Evolutionary conservation across 192 early-diverging fungal genomes (phyloP).

Genomic region (Dimargaris cristalligena): DNA sequence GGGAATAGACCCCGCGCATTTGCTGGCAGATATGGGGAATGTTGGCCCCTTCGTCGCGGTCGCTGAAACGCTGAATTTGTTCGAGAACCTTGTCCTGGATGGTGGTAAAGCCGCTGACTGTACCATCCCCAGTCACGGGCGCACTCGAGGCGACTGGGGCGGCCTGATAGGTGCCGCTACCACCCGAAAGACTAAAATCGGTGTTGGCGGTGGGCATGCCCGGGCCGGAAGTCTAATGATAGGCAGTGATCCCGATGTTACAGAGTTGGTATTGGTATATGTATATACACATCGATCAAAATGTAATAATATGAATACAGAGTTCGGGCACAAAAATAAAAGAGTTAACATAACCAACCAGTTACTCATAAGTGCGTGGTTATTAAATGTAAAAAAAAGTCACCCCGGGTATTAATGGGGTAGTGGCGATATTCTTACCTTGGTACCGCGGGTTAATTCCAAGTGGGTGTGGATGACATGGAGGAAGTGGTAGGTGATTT

Average conservation of each 20-base stretch:
- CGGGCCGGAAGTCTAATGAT: no score
- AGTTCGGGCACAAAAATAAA: no score
- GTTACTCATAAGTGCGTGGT: no score
- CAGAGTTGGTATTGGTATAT: no score
- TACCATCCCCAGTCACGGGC: no score
- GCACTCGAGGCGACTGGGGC: neutral
- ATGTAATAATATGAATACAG: no score
- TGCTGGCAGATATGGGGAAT: conserved; percentile 24
- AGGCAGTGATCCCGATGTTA: no score
- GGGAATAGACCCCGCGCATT: conserved; percentile 19
- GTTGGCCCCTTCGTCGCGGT: conserved; percentile 25
- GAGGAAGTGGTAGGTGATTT: conserved; percentile 59
- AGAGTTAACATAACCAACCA: no score
- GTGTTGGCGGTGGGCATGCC: conserved; percentile 10
- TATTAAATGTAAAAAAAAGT: no score
- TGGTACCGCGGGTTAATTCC: conserved; percentile 26
- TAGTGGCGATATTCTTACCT: no score
- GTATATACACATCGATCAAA: no score
- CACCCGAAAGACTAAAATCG: conserved; percentile 10
- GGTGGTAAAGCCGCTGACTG: neutral
- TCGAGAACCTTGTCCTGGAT: conserved; percentile 3
- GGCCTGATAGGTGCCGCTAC: conserved; percentile 4
- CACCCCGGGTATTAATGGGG: no score
- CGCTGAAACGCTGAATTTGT: conserved; percentile 10
- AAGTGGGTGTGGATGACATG: conserved; percentile 50